Percentiles rank a stretch among this genome's conserved stretches.
phyloP scores from a whole-genome alignment of 306 rosid species.

The Alnus rubra region DNA sequence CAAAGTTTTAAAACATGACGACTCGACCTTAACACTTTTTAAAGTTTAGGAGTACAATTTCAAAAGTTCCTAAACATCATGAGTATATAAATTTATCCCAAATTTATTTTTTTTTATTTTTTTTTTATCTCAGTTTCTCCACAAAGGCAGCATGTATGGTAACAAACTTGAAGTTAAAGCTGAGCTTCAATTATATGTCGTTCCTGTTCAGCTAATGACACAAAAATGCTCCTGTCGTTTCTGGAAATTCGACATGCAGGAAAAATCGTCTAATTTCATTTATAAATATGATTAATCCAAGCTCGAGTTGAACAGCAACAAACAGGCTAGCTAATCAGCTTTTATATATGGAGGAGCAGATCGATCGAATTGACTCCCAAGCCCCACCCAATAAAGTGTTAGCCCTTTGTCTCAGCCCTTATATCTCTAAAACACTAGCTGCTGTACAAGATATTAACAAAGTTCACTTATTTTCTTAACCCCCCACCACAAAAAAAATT shows the following conservation, averaged over 20 bases:
- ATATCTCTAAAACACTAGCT: neutral
- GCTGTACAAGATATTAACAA: neutral
- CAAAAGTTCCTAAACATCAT: too few species aligned
- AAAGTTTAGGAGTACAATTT: too few species aligned
- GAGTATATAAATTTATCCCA: too few species aligned
- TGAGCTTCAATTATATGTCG: neutral
- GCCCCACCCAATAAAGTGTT: neutral
- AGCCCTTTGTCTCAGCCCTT: too few species aligned
- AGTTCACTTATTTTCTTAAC: neutral
- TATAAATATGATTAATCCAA: neutral
- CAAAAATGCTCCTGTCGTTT: neutral
- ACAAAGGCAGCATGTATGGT: neutral
- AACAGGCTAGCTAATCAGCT: too few species aligned
- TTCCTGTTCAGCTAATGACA: neutral
- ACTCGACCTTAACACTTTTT: too few species aligned
- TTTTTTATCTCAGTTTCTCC: too few species aligned
- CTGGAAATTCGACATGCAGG: too few species aligned
- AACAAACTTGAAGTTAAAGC: neutral
- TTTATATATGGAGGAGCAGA: too few species aligned
- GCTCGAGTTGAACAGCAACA: neutral
- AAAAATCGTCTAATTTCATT: neutral
- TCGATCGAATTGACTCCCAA: neutral
- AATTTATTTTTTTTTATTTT: too few species aligned
- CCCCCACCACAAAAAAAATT: too few species aligned
- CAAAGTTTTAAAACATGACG: too few species aligned